These are phyloP conservation scores for Chalciporus sp. DNA, from an alignment of 1,284 basidiomycete species.

Conservation along the genomic window DNA sequence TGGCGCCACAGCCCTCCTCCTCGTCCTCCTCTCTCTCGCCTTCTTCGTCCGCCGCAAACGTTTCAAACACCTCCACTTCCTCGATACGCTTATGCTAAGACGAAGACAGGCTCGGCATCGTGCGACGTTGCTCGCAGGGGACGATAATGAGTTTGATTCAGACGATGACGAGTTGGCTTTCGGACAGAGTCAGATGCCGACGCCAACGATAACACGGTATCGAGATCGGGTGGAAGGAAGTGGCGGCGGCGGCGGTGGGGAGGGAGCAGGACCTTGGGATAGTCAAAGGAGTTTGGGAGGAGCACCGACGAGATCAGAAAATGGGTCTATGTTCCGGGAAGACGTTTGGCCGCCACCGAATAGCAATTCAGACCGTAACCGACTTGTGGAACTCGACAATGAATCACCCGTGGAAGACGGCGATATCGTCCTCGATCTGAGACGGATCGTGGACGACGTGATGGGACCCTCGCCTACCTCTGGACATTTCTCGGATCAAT, in stretches of 20 bases:
- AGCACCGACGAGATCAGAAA: slow-evolving; percentile 33
- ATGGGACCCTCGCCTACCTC: slow-evolving; percentile 44
- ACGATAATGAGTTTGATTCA: slow-evolving; percentile 49
- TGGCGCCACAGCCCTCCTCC: slow-evolving; percentile 44
- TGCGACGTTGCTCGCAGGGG: slow-evolving; percentile 44
- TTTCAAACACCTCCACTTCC: slow-evolving; percentile 43
- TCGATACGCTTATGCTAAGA: slow-evolving; percentile 32
- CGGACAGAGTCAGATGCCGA: neutral
- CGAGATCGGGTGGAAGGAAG: too few species aligned
- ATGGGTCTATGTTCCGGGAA: slow-evolving; percentile 54
- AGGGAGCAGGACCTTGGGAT: slow-evolving; percentile 21
- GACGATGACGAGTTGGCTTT: slow-evolving; percentile 31
- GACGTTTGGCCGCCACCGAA: slow-evolving; percentile 50
- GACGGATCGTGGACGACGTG: slow-evolving; percentile 50
- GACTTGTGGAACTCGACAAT: slow-evolving; percentile 45
- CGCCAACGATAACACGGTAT: too few species aligned
- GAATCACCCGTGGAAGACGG: slow-evolving; percentile 27
- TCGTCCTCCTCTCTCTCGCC: slow-evolving; percentile 41
- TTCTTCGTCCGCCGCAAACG: slow-evolving; percentile 46
- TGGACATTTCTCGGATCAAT: slow-evolving; percentile 24
- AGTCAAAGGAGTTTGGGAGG: neutral
- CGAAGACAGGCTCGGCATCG: slow-evolving; percentile 40
- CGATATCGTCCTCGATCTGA: slow-evolving; percentile 38
- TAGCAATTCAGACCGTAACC: slow-evolving; percentile 30
- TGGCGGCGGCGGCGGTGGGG: too few species aligned